Evolutionary conservation across 441 rosid genomes (phyloP), one percentile per base, ranked within the genome.

Genomic region (Populus hybrid): DNA sequence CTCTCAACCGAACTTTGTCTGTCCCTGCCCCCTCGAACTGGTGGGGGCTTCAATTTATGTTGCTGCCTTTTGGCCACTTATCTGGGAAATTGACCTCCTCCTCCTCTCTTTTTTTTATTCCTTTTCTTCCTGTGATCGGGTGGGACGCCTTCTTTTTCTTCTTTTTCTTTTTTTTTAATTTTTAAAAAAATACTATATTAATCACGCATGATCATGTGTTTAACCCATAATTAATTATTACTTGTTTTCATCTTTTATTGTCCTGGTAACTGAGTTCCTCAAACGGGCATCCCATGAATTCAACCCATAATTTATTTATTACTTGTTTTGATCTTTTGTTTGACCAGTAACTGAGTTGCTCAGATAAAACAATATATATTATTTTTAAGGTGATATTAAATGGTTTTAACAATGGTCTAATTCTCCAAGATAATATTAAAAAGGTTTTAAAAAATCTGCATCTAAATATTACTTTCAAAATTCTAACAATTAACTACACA

Each of bases 31-130:
- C 40, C 75, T 21, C 38, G 66, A 9, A 36, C 32, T 68, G 63
- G 70, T 16, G 74, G 59, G 59, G 72, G 19, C 70, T 71, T 30
- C 9, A 69, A 21, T 32, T 21, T 69, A 10, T 8, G 50, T 0
- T 69, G 30, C 19, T 21, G 35, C 66, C 64, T 68, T 75, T 42
- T 32, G 76, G 70, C 72, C 72, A 23, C 66, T 26, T 21, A 63
- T 73, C 69, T 14, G 53, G 69, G 67, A 72, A 50, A 23, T 67
- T 30, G 70, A 69, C 75, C 79, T 21, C 78, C n/a, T 9, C 23
- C 9, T 34, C 36, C 36, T 34, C 69, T 26, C n/a, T 28, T 59
- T 65, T 28, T n/a, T 50, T 34, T 35, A 6, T 32, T 34, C 5
- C 3, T 50, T 74, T 30, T 7, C 9, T 6, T 71, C 34, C n/a